Evolutionary conservation across 768 basidiomycete genomes (phyloP).

Genomic region (Pleurotus platypus): DNA sequence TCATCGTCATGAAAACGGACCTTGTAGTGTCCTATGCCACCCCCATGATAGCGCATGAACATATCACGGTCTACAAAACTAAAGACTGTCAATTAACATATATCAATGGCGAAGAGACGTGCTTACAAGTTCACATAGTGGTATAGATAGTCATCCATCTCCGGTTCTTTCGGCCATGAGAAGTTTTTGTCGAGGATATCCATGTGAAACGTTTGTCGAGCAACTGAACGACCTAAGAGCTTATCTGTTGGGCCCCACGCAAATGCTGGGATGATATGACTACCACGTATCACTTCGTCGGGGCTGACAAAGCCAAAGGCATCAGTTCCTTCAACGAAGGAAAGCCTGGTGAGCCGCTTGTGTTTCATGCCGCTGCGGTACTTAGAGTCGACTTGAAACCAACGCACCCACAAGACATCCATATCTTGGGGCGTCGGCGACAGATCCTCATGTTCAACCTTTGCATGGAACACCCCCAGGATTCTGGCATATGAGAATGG

Average conservation of each 20-base stretch:
- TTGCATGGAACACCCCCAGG: conserved; percentile 20
- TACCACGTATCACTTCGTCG: conserved; percentile 19
- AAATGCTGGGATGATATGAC: conserved; percentile 33
- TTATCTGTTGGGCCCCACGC: conserved; percentile 10
- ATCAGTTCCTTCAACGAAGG: conserved; percentile 15
- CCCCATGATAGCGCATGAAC: too few relatives aligned
- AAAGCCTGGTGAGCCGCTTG: conserved; percentile 14
- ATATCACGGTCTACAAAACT: too few relatives aligned
- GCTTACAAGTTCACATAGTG: too few relatives aligned
- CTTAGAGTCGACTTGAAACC: conserved; percentile 17
- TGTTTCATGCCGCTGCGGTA: conserved; percentile 5
- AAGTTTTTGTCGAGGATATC: too few relatives aligned
- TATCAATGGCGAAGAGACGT: too few relatives aligned
- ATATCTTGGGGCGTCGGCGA: conserved; percentile 5
- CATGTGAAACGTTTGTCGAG: too few relatives aligned
- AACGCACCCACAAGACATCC: conserved; percentile 31
- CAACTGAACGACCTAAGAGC: conserved; percentile 1
- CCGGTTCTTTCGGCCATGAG: too few relatives aligned
- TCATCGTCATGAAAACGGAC: too few relatives aligned
- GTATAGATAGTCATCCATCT: too few relatives aligned
- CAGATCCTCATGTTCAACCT: background rate
- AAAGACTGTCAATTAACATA: too few relatives aligned
- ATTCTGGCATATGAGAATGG: conserved; percentile 20
- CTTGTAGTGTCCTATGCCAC: too few relatives aligned
- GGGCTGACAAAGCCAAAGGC: conserved; percentile 36